Evolutionary conservation across 2,329 filamentous ascomycete genomes (phyloP).

Genomic region (Fusarium sp.): DNA sequence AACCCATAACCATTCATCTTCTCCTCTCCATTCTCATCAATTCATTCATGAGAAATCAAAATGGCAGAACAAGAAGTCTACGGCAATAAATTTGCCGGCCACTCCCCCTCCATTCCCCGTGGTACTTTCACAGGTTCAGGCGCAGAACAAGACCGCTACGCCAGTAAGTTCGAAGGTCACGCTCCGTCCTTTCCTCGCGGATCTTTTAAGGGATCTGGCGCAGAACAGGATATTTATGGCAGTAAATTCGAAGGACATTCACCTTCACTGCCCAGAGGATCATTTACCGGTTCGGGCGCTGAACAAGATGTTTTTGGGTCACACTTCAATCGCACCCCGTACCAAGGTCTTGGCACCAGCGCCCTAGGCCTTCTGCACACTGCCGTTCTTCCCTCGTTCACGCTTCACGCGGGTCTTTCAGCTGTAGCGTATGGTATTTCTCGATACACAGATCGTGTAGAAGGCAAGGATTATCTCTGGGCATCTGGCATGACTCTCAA

Average conservation of each 20-base stretch:
- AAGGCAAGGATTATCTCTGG: slow-evolving; percentile 23
- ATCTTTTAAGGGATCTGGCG: background rate
- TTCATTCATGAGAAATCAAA: too few relatives aligned
- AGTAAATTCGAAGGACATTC: background rate
- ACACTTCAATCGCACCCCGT: slow-evolving; percentile 13
- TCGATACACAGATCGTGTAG: slow-evolving; percentile 8
- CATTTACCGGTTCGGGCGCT: background rate
- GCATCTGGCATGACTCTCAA: slow-evolving; percentile 24
- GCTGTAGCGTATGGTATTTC: slow-evolving; percentile 12
- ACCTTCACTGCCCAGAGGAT: background rate
- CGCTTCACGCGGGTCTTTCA: slow-evolving; percentile 7
- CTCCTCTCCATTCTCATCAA: fast-evolving
- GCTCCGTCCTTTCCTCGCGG: background rate
- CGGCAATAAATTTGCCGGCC: background rate
- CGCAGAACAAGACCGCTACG: background rate
- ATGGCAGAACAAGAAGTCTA: slow-evolving; percentile 27
- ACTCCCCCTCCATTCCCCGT: background rate
- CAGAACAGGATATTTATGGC: background rate
- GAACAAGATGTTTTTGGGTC: slow-evolving; percentile 20
- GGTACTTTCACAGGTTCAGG: background rate
- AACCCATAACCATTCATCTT: fast-evolving
- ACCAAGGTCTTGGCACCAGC: slow-evolving; percentile 12
- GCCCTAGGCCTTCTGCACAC: slow-evolving; percentile 13
- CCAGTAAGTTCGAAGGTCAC: background rate
- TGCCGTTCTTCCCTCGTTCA: slow-evolving; percentile 14